Base-by-base conservation (phyloP, 2,329 filamentous ascomycete genomes). In the Trichoderma gracile region DNA sequence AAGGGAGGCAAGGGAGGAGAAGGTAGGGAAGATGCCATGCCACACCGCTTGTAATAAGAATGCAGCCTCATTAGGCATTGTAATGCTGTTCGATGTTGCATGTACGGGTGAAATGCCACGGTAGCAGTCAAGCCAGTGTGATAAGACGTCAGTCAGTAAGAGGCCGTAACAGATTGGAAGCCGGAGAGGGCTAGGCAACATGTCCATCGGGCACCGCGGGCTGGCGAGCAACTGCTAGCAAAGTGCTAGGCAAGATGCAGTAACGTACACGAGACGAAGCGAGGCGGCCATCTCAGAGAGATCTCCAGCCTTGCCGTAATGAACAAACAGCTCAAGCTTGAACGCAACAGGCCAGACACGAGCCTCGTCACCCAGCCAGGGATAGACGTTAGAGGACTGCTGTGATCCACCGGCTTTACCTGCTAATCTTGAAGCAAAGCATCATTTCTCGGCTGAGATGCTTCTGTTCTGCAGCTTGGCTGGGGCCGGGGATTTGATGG, bases 271-370 rank as follows among this genome's bases (percentile, higher is more conserved):
- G 54, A 46, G 21, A 19, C 40, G 42, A 23, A 40, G 19, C 33
- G 33, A 38, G 33, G 33, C 12, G 12, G 12, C 33, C 33, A 38
- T 14, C 12, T 14, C 33, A 38, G 33, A n/a, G 23, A 47, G 19
- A 40, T 59, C 56, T 49, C 56, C 56, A 59, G 56, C 56, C 56
- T 49, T 59, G 56, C 56, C 56, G 56, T 40, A 40, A 59, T 49
- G 43, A 59, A 40, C 19, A 38, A 14, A 38, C n/a, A 56, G 19
- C 54, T 30, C 23, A 19, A 45, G 42, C 42, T 8, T 40, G 19
- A n/a, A 45, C 46, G 54, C 46, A 57, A 57, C 54, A 57, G 45
- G 42, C 54, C 54, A 57, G n/a, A 46, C 40, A 19, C 40, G 54
- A 30, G 30, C 7, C 30, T 30, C 30, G 9, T 14, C 12, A 12